phyloP scores from a whole-genome alignment of 2,329 filamentous ascomycete species.

The Cladosporium sphaerospermum region DNA sequence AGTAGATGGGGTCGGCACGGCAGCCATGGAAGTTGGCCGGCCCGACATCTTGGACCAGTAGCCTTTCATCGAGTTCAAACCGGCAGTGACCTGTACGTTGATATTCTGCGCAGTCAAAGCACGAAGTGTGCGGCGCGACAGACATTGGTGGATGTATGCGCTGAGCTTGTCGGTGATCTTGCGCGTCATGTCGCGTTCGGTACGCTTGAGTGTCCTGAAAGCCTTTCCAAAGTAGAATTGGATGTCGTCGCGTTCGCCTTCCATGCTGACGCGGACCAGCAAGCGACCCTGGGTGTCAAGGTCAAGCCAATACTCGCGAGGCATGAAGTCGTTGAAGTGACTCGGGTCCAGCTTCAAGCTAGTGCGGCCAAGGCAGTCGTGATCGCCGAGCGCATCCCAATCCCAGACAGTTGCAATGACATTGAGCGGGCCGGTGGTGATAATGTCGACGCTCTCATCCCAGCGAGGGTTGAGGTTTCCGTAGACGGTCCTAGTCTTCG shows the following conservation, averaged over 20 bases:
- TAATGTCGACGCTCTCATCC: slow-evolving; percentile 96
- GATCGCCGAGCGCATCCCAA: slow-evolving; percentile 93
- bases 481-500: slow-evolving; percentile 89
- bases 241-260: slow-evolving; percentile 95
- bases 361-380: slow-evolving; percentile 95
- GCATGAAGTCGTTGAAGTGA: slow-evolving; percentile 93
- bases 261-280: slow-evolving; percentile 91
- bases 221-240: slow-evolving; percentile 98
- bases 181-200: slow-evolving; percentile 95
- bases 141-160: slow-evolving; percentile 81
- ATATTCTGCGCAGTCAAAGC: slow-evolving; percentile 63
- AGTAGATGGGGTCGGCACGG: slow-evolving; percentile 12
- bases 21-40: slow-evolving; percentile 20
- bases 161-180: slow-evolving; percentile 98
- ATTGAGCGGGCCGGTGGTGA: slow-evolving; percentile 83
- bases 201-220: slow-evolving; percentile 89
- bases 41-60: slow-evolving; percentile 47
- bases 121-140: slow-evolving; percentile 76
- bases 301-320: slow-evolving; percentile 95
- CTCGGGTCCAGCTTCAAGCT: slow-evolving; percentile 96
- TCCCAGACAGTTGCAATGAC: slow-evolving; percentile 98
- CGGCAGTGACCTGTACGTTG: slow-evolving; percentile 53
- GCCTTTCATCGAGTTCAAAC: slow-evolving; percentile 56
- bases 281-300: slow-evolving; percentile 90
- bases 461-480: slow-evolving; percentile 87